Conservation (phyloP, 192 early-diverging fungal species). For the Backusella psychrophila region DNA sequence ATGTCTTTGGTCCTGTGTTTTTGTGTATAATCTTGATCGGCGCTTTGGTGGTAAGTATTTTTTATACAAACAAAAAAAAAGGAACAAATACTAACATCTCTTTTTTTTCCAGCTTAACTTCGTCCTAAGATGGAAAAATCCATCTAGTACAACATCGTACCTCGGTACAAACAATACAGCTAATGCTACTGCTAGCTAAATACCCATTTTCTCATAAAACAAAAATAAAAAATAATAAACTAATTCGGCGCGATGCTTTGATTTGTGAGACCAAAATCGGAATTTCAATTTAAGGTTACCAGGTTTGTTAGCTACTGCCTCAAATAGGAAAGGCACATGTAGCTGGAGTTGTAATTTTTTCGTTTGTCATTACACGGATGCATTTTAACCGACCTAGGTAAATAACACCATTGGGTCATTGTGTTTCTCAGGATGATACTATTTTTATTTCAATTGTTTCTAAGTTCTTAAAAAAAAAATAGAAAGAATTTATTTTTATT, state of each 20-base stretch:
- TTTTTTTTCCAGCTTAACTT: background rate
- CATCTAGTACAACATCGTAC: background rate
- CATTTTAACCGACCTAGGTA: conserved; percentile 2
- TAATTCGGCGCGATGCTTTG: conserved; percentile 5
- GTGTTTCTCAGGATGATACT: conserved; percentile 7
- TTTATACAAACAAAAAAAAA: background rate
- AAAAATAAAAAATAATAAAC: background rate
- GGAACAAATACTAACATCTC: background rate
- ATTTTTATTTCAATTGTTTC: conserved; percentile 3
- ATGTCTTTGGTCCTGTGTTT: conserved; percentile 69
- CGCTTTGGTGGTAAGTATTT: conserved; percentile 43
- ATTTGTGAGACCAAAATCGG: background rate
- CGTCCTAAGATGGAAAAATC: background rate
- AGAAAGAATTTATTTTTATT: background rate
- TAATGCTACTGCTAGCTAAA: background rate
- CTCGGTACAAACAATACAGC: background rate
- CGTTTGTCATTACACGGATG: conserved; percentile 5
- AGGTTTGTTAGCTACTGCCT: background rate
- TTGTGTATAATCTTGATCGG: conserved; percentile 65
- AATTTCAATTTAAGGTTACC: background rate
- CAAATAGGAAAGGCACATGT: conserved; percentile 1
- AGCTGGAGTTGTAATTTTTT: background rate
- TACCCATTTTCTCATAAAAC: background rate
- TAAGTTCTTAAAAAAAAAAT: background rate
- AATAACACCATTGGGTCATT: background rate